Percentiles rank a stretch among this genome's conserved stretches.
These are phyloP conservation scores for Aspergillus nomiae DNA, from an alignment of 2,329 filamentous ascomycete species.

Conservation along the genomic window DNA sequence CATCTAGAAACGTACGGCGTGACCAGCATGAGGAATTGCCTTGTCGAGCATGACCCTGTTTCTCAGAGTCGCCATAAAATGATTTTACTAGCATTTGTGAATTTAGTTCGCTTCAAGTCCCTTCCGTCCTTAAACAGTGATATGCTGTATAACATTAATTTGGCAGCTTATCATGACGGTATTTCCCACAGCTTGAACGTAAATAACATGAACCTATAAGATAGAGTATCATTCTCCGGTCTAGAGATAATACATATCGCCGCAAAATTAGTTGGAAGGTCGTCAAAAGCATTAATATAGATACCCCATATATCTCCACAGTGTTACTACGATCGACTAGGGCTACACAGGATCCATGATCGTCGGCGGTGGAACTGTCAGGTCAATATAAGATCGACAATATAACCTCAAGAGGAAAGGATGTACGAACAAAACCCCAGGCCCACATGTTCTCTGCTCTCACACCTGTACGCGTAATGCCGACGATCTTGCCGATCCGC, in stretches of 20 bases:
- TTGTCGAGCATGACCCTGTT: neutral
- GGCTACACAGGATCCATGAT: neutral
- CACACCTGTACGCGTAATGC: slow-evolving; percentile 22
- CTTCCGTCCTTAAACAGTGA: too few relatives aligned
- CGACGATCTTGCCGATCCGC: neutral
- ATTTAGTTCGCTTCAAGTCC: neutral
- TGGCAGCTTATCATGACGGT: neutral
- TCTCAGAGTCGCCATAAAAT: accelerated
- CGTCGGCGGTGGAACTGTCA: slow-evolving; percentile 2
- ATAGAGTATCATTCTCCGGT: neutral
- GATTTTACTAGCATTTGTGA: neutral
- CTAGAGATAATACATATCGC: neutral
- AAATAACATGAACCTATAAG: neutral
- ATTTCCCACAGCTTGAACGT: neutral
- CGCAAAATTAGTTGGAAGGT: neutral
- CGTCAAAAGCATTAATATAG: neutral
- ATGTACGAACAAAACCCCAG: slow-evolving; percentile 3
- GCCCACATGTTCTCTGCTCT: neutral
- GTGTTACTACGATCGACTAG: neutral
- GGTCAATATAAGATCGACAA: neutral
- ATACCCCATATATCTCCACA: neutral
- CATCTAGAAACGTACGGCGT: neutral
- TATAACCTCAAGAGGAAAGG: neutral
- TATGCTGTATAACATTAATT: too few relatives aligned
- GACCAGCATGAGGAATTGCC: neutral